Base-by-base conservation (phyloP, 768 basidiomycete species). In the Chalciporus chontae region DNA sequence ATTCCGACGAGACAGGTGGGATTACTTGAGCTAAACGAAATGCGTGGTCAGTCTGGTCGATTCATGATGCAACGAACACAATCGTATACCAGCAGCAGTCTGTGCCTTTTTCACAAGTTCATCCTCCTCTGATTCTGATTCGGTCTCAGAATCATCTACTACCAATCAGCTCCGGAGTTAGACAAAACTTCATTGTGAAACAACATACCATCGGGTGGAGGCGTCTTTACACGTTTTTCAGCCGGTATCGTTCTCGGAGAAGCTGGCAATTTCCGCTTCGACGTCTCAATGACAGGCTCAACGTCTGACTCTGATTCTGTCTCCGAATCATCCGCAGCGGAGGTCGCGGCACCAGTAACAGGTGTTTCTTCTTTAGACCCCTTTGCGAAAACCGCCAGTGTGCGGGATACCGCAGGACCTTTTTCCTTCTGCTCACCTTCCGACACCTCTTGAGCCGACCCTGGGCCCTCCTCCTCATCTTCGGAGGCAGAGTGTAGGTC, bases 401-500 rank as follows among this genome's bases (percentile, higher is more conserved):
- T 53, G 47, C 61, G 71, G 17, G 66, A 64, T 21, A 21, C 21
- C 21, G 21, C 19, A 64, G 34, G 15, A 32, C 58, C 29, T 31
- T 31, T 11, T 4, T 31, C 29, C 29, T 31, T 10, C 29, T 11
- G 8, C 10, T 9, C 8, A 11, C 13, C 54, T 31, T 60, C 54
- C 17, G 57, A 57, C 29, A 52, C 54, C 3, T 61, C 56, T 17
- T 61, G 67, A 8, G 51, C 57, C 8, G 57, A 58, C 7, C 54
- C 62, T 29, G 53, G 46, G 7, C 0, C 32, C 34, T 62, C 58
- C 34, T 61, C 58, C 3, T 66, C 67, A 15, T 68, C 63, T 54
- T 81, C 80, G 8, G 76, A 78, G 18, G 73, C 80, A 23, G 80
- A 81, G 26, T 79, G 76, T 15, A 82, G 58, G 34, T 74, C 75